Evolutionary conservation across 352 stramenopile species (phyloP), one percentile per base, ranked within the genome.

Genomic region (Globisporangium cederbergense): DNA sequence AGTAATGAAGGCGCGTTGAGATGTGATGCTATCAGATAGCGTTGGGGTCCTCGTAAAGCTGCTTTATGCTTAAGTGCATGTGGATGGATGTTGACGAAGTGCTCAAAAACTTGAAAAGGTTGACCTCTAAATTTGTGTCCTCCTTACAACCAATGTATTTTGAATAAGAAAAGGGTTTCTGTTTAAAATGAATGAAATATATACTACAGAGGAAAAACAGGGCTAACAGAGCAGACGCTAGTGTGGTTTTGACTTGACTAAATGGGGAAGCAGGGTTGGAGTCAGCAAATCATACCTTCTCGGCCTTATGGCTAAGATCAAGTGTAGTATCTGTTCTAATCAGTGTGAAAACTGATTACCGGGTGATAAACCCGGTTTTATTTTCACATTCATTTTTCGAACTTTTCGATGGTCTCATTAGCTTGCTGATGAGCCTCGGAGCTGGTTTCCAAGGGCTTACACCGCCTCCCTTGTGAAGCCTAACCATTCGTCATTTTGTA

Each of bases 281-380:
- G 7, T 25, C 2, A 11, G 0, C 18, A 73, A 75, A 32, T 77
- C 73, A 86, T 88, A 88, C 79, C 78, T 91, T 91, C 84, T 91
- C 83, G 82, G 86, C 86, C 79, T 92, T 84, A 84, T 91, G 81
- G 83, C 81, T 93, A 91, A 90, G 81, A 91, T 92, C 83, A 92
- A 92, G 83, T 92, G 83, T 91, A 91, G 83, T 92, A 93, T 92
- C 84, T 95, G 86, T 95, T 95, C 86, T 95, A 91, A 93, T 93
- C 86, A 95, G 81, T 91, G 83, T 92, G 86, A 93, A 91, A 93
- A 92, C 83, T 93, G 83, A 88, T 90, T 91, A 89, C 72, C 66
- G 62, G 67, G 62, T 60, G 70, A 81, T 75, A 75, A 72, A 58
- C 66, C 53, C 54, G 68, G 72, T 73, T 78, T 67, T 73, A 47